Evolutionary conservation across 352 stramenopile genomes (phyloP), one percentile per base, ranked within the genome.

Genomic region (Phytopythium ostracodes): DNA sequence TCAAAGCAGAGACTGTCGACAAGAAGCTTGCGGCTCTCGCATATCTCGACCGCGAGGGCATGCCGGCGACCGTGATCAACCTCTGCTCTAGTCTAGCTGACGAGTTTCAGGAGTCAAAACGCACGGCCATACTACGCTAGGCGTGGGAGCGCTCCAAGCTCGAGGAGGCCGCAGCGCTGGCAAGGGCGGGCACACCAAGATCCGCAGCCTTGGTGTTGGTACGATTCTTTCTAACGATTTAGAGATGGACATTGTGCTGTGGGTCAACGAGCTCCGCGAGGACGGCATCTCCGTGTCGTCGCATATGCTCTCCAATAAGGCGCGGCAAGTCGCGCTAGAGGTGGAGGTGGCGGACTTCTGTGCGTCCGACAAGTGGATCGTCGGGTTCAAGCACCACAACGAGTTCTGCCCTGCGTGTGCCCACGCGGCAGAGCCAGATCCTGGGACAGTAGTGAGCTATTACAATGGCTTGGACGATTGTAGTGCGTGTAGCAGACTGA

Each of bases 301-400:
- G 8, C 51, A 18, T 2, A 57, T 57, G 51, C 51, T 57, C 2
- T 31, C 51, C 3, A 33, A 57, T 7, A 57, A 57, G n/a, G 33
- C 51, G n/a, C 51, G 18, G 18, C 51, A 46, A 7, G 18, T 57
- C 1, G 51, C 51, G 2, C 1, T 3, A 5, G 31, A 57, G 4
- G 33, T 20, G 9, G 33, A 44, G 5, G 33, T 44, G 4, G 7
- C 18, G 1, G 10, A 31, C 33, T 57, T 57, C 31, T 18, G 31
- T 0, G 51, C 51, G 1, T 57, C 51, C 0, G 51, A 57, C 51
- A 44, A 57, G 51, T 57, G 51, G 51, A n/a, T 57, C 20, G 18
- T 5, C 11, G 51, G 51, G 0, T 57, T 46, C 12, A 57, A 57
- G 33, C 51, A 20, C 2, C 33, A 31, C 1, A n/a, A 57, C 33